Percentiles rank a stretch among this genome's conserved stretches.
phyloP scores from a whole-genome alignment of 352 stramenopile genomes.

The Pythium rhizo-oryzae region DNA sequence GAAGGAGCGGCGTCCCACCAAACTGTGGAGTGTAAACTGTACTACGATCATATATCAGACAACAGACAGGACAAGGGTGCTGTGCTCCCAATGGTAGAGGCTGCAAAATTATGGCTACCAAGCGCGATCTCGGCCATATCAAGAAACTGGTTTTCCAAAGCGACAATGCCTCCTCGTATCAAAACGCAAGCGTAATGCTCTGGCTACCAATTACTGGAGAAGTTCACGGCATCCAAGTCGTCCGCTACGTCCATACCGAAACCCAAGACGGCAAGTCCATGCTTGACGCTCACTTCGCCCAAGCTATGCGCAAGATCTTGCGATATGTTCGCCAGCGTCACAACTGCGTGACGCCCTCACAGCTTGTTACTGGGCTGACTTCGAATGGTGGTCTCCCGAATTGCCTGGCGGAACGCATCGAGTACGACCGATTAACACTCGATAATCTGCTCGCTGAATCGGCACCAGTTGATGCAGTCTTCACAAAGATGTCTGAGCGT shows the following conservation, averaged over 20 bases:
- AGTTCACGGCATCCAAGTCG: slow-evolving; percentile 20
- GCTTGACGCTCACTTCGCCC: slow-evolving; percentile 27
- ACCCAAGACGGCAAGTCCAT: slow-evolving; percentile 25
- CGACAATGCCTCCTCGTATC: slow-evolving; percentile 32
- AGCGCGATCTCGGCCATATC: slow-evolving; percentile 23
- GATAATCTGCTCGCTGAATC: no score
- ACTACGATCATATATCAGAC: slow-evolving; percentile 24
- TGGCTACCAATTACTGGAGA: slow-evolving; percentile 21
- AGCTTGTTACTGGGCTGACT: slow-evolving; percentile 14
- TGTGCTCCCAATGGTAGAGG: slow-evolving; percentile 27
- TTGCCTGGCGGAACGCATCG: slow-evolving; percentile 8
- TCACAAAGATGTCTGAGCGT: no score
- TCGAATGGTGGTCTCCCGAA: slow-evolving; percentile 22
- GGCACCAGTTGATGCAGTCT: no score
- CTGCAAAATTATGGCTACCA: slow-evolving; percentile 20
- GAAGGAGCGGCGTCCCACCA: background rate
- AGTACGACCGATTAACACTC: slow-evolving; percentile 18
- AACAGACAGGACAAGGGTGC: slow-evolving; percentile 25
- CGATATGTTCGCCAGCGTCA: no score
- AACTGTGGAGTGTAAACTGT: no score
- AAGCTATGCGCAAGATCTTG: slow-evolving; percentile 12
- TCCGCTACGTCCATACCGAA: slow-evolving; percentile 26
- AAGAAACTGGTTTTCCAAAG: slow-evolving; percentile 23
- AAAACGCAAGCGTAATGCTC: slow-evolving; percentile 21
- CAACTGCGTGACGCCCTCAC: slow-evolving; percentile 17